phyloP scores from a whole-genome alignment of 148 eudicot species.

The Amaranthus hypochondriacus region DNA sequence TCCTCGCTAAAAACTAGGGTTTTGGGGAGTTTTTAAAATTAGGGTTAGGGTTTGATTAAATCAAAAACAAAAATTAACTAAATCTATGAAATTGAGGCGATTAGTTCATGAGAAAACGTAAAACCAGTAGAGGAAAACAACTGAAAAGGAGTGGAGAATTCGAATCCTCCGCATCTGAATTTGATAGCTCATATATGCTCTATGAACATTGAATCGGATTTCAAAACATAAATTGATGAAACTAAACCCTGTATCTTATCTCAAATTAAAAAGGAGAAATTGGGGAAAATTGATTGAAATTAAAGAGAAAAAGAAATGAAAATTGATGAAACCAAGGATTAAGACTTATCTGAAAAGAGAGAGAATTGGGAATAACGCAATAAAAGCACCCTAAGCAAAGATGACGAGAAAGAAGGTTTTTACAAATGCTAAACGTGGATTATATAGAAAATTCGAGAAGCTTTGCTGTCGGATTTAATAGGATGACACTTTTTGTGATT shows the following conservation, averaged over 20 bases:
- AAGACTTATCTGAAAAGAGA: conserved; percentile 10
- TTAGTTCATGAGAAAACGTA: conserved; percentile 64
- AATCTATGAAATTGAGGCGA: conserved; percentile 4
- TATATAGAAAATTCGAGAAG: background rate
- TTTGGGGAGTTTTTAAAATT: background rate
- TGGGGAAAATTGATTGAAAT: background rate
- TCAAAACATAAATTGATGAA: conserved; percentile 5
- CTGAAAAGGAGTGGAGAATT: conserved; percentile 83
- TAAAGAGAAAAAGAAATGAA: background rate
- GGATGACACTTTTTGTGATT: background rate
- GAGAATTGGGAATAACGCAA: background rate
- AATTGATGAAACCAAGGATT: background rate
- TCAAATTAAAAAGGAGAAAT: background rate
- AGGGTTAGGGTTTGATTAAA: conserved; percentile 8
- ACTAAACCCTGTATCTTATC: conserved; percentile 13
- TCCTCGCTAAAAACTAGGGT: background rate
- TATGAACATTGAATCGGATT: conserved; percentile 33
- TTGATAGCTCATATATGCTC: conserved; percentile 39
- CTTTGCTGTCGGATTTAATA: background rate
- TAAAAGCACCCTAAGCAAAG: background rate
- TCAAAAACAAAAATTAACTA: background rate
- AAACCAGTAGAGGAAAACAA: conserved; percentile 91
- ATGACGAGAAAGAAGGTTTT: background rate
- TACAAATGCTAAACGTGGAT: background rate
- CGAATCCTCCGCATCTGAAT: conserved; percentile 67